Base-by-base conservation (phyloP, 257 asterid species). In the Nicotiana tomentosiformis region DNA sequence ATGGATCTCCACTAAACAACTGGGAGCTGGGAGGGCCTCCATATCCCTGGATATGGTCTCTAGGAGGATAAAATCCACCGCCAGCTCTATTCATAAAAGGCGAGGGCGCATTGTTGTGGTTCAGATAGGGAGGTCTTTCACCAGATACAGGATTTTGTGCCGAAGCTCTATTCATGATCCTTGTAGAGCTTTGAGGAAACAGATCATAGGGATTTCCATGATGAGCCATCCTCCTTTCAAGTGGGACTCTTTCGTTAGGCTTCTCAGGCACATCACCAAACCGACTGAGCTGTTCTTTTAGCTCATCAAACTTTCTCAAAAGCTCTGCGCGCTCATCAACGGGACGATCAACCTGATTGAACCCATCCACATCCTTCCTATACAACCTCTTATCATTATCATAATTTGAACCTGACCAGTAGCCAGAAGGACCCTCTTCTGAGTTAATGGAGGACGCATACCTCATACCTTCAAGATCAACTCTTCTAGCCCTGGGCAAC, bases 231-330 rank as follows among this genome's bases (percentile, higher is more conserved):
- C 91, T 88, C 84, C 89, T 79, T 83, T 84, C 90, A 32, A 69
- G 84, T 18, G 89, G 87, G 43, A 84, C 81, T 85, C 86, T 90
- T 43, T 89, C 95, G 78, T 91, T 91, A 14, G 94, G 92, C 86
- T 81, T 90, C 60, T 89, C 87, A 49, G 56, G 69, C 81, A 91
- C 84, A 84, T 90, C 88, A 32, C 91, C 91, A 1, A 97, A 89
- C 39, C 85, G 93, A 26, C 85, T 89, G 77, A 95, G 84, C 85
- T 90, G 89, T 61, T 84, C 90, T 79, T 84, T 91, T 68, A 93
- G 87, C 87, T 90, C 96, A 29, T 96, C 97, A 86, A 94, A 80
- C 87, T 88, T 89, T 82, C 89, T 89, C 91, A 94, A 84, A 20
- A 93, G 91, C 87, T 86, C 96, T 46, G 84, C 95, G 64, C 84